Percentiles rank a stretch among this genome's conserved stretches.
These are phyloP conservation scores for Saccharomyces cerevisiae DNA, from an alignment of 805 yeast genomes.

Conservation along the genomic window DNA sequence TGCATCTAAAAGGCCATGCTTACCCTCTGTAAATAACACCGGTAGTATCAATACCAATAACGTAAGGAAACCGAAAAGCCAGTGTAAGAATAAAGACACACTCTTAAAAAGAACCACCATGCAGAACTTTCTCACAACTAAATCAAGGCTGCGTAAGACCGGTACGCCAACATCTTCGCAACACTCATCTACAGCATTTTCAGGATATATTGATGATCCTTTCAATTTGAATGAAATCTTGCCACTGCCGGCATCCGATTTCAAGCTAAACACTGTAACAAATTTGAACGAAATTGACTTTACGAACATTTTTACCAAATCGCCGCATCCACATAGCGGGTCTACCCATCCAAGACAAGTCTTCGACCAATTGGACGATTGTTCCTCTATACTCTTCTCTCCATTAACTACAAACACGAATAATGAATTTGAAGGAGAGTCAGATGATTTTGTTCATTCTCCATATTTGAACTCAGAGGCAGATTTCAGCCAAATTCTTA, in stretches of 20 bases:
- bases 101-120: slow-evolving; percentile 14
- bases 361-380: not conserved
- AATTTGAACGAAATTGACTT: slow-evolving; percentile 30
- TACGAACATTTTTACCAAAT: slow-evolving; percentile 27
- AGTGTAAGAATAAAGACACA: slow-evolving; percentile 9
- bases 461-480: not conserved
- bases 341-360: not conserved
- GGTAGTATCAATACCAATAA: slow-evolving; percentile 8
- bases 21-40: slow-evolving; percentile 3
- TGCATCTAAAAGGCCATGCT: not conserved
- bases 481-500: not conserved
- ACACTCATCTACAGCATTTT: slow-evolving; percentile 1
- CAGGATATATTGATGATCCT: not conserved
- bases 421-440: not conserved
- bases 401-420: not conserved
- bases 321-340: slow-evolving; percentile 9
- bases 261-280: slow-evolving; percentile 3
- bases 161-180: not conserved
- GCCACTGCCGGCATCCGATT: slow-evolving; percentile 5
- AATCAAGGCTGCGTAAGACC: not conserved
- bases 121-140: slow-evolving; percentile 10
- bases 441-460: not conserved
- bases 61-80: slow-evolving; percentile 5
- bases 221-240: not conserved
- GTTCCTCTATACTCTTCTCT: not conserved